Evolutionary conservation across 768 basidiomycete species (phyloP), one percentile per base, ranked within the genome.

Genomic region (Lactarius pseudohatsudake): DNA sequence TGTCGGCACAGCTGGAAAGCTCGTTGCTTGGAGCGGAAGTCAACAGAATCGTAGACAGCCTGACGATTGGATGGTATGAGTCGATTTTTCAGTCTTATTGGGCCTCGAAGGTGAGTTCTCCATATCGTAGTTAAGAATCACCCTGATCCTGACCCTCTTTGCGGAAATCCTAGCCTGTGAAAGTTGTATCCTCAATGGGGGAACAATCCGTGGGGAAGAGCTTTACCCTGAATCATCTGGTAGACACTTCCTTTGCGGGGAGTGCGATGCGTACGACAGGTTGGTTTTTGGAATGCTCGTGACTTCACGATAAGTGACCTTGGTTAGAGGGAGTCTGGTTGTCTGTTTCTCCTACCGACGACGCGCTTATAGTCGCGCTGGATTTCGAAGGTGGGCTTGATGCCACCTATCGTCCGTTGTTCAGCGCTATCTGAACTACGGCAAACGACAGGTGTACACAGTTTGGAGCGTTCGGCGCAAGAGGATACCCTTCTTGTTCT

Each of bases 61-160:
- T 88, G 15, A 81, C 84, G 0, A 80, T 88, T 59, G 86, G 85
- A 1, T 88, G 86, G 87, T 87, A 87, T 34, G 86, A 88, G 68
- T 84, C 83, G 1, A 76, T 88, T 10, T 85, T 88, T 66, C 83
- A 82, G 68, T 86, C 86, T 0, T 88, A 88, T 63, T 82, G 84
- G 83, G 83, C 84, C 0, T 76, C 77, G n/a, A 88, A 84, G 79
- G 86, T 81, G n/a, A n/a, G n/a, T n/a, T n/a, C n/a, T n/a, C n/a
- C n/a, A n/a, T n/a, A n/a, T n/a, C n/a, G n/a, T n/a, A n/a, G n/a
- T n/a, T n/a, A n/a, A n/a, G n/a, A n/a, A n/a, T n/a, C n/a, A n/a
- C n/a, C n/a, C n/a, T n/a, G n/a, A n/a, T n/a, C n/a, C n/a, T n/a
- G n/a, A n/a, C n/a, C n/a, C n/a, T n/a, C n/a, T n/a, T n/a, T n/a